Evolutionary conservation across 371 early-diverging fungal species (phyloP).

Genomic region (Mucor saturninus): DNA sequence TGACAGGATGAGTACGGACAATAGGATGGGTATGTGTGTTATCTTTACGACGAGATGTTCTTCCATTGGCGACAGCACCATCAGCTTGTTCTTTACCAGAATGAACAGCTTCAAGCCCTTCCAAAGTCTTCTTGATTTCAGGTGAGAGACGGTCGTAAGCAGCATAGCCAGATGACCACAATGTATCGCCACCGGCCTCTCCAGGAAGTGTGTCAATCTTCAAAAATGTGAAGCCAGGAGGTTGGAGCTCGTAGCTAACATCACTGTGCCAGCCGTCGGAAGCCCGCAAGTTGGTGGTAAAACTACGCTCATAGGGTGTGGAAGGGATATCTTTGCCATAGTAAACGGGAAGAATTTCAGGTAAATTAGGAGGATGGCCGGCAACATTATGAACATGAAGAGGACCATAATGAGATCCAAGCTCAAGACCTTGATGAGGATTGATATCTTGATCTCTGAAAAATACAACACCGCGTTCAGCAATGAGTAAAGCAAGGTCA

Average conservation of each 20-base stretch:
- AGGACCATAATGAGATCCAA: constrained; percentile 53
- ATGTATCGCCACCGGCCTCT: constrained; percentile 58
- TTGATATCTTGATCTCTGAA: constrained; percentile 63
- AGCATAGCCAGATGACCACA: constrained; percentile 63
- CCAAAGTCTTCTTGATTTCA: constrained; percentile 56
- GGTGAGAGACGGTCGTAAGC: constrained; percentile 65
- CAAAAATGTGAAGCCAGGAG: constrained; percentile 58
- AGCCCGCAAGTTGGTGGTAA: background rate
- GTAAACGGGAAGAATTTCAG: constrained; percentile 13
- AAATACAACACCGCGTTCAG: constrained; percentile 68
- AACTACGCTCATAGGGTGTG: constrained; percentile 1
- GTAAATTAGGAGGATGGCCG: constrained; percentile 8
- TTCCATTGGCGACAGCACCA: constrained; percentile 37
- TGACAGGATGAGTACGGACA: constrained; percentile 70
- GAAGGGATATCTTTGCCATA: constrained; percentile 10
- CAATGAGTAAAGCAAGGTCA: constrained; percentile 61
- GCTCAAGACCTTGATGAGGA: constrained; percentile 51
- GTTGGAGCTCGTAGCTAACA: constrained; percentile 55
- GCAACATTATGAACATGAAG: constrained; percentile 22
- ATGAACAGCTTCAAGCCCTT: constrained; percentile 65
- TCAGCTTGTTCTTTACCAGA: constrained; percentile 47
- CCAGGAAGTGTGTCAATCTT: constrained; percentile 54
- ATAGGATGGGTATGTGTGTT: constrained; percentile 57
- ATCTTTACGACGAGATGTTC: constrained; percentile 45
- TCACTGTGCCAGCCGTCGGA: constrained; percentile 50